Evolutionary conservation across 2,329 filamentous ascomycete species (phyloP), one percentile per base, ranked within the genome.

Genomic region (Trichoderma arundinaceum): DNA sequence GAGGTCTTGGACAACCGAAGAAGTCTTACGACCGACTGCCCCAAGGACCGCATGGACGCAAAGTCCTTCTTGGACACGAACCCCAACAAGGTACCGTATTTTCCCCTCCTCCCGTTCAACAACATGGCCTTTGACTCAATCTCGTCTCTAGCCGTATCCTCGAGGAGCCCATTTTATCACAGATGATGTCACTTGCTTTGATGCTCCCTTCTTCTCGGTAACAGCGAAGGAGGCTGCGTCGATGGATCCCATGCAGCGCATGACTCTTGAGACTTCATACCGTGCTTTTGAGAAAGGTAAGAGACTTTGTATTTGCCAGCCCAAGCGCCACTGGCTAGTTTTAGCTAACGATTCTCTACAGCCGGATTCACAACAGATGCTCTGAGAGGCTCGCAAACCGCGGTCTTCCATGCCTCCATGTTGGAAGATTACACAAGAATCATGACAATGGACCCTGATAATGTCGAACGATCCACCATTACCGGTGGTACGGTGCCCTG

Each of bases 401-500:
- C 74, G 3, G 77, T 79, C 1, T 79, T 78, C 58, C 74, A 76
- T 3, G 78, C 78, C 2, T 75, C 74, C 1, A 77, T 79, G 72
- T 71, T 75, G 3, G 74, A 65, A 39, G 80, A 82, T 68, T 81
- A 78, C 58, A 71, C 77, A 41, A 17, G 44, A 1, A 75, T 80
- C 51, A 74, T 77, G 5, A 63, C 64, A 10, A 56, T 67, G 46
- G 71, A 75, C 12, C 72, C 74, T 0, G 78, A 82, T 15, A 73
- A 69, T 4, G 60, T 70, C 7, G 70, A 73, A 10, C 72, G 71
- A 1, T 78, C 76, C 39, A 71, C 74, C 38, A 76, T 77, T 17
- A 82, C 79, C 0, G 81, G 57, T 17, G 35, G 81, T 66, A 79
- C 77, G 12, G 77, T 77, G 0, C 70, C 76, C 2, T 76, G 76